Base-by-base conservation (phyloP, 805 yeast species). In the Vanderwaltozyma tropicalis region DNA sequence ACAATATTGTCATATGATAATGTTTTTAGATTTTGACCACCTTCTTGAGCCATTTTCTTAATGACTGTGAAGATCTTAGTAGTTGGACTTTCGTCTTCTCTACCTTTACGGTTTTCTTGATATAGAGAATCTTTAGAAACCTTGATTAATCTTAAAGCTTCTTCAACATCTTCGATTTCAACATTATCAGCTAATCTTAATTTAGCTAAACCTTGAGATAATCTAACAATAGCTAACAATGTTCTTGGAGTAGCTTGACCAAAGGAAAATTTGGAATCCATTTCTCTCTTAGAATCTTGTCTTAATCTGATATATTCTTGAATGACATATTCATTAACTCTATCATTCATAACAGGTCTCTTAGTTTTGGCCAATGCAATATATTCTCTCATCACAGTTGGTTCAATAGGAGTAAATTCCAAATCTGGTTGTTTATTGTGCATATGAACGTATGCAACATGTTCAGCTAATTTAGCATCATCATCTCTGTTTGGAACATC, bases 171-270 rank as follows among this genome's bases (percentile, higher is more conserved):
- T 41, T 75, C 83, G 31, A 69, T 63, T 24, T 67, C 69, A 7
- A 92, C 97, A 15, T 55, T 63, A 44, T 80, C 70, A 41, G 79
- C 78, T 57, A 92, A 85, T 54, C 96, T 72, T 41, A 92, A 69
- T 51, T 96, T 73, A 0, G 98, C 97, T 45, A 84, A 69, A 1
- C 96, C 98, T 64, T 89, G 97, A 1, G 98, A 74, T 71, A 92
- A 69, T 65, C 99, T 79, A 48, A 92, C 65, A 35, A 94, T 80
- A 49, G 92, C 97, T 41, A 92, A 69, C 44, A 92, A 69, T 2
- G 97, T 87, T 68, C 99, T 80, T 41, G 97, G 96, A 1, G 98
- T 88, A 16, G 94, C 81, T 62, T 88, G 96, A 33, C 88, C 77
- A 57, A 89, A 89, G 39, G 86, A 82, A 51, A 74, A 73, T 38